Base-by-base conservation (phyloP, 1,284 basidiomycete genomes). In the Trichosporon coremiiforme region DNA sequence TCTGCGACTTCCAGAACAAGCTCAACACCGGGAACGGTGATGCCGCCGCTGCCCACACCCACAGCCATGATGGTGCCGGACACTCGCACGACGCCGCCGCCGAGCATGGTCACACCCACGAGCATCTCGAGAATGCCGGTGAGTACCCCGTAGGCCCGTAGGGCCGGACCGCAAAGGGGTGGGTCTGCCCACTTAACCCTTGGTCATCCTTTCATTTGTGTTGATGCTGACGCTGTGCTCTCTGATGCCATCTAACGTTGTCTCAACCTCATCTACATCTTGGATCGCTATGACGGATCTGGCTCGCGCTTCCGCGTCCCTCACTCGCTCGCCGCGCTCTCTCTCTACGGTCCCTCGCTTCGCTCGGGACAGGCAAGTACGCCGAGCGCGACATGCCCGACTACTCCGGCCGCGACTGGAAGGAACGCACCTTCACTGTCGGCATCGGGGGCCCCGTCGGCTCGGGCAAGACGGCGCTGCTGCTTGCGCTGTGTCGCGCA, bases 361-460 rank as follows among this genome's bases (percentile, higher is more conserved):
- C n/a, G n/a, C n/a, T n/a, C n/a, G n/a, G n/a, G n/a, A n/a, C 80
- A 91, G 95, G 96, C 64, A 98, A 94, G 82, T 99, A 91, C 79
- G 86, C 91, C 22, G 94, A 98, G 81, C 88, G 96, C 33, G 95
- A 98, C 79, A 84, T 98, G 81, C 96, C 96, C 12, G 91, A 98
- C 80, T 98, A 91, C 79, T 86, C 89, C 7, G 84, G 85, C 1
- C 87, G 96, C 45, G 92, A 95, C 85, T 99, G 95, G 82, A 87
- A 89, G 67, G 95, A 98, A 84, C 86, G 96, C 72, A 95, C 94
- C 1, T 99, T 99, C 84, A 99, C 96, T 0, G 86, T 99, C 69
- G 96, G 96, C 4, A 98, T 98, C 70, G 96, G 96, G 78, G 96
- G 95, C 1, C 94, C 96, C 0, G 96, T 99, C 22, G 97, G 97